phyloP scores from a whole-genome alignment of 2,329 filamentous ascomycete species.

The Chrysoporthe austroafricana region DNA sequence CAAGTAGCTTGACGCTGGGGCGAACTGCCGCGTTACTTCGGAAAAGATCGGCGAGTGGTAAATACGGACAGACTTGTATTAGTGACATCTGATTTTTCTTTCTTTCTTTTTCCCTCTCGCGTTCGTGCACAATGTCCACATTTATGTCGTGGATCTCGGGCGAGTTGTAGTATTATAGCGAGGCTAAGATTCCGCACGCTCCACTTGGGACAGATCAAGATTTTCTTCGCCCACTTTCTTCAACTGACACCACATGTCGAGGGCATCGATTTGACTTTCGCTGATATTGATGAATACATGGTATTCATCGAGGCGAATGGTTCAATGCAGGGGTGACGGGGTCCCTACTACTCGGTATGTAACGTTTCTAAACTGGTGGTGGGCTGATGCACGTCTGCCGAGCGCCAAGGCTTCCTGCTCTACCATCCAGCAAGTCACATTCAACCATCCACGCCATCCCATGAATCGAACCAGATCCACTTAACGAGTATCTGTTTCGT shows the following conservation, averaged over 20 bases:
- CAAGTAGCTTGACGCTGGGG: constrained; percentile 6
- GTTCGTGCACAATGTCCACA: neutral
- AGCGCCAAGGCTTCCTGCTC: neutral
- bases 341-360: neutral
- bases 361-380: neutral
- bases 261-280: neutral
- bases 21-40: neutral
- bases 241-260: neutral
- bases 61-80: neutral
- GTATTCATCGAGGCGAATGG: neutral
- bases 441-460: neutral
- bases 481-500: neutral
- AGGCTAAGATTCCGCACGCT: neutral
- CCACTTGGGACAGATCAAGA: neutral
- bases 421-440: neutral
- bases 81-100: neutral
- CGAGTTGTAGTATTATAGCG: neutral
- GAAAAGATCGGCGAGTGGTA: neutral
- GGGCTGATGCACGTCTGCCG: neutral
- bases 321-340: neutral
- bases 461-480: neutral
- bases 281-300: neutral
- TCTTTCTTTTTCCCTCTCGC: neutral
- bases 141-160: neutral
- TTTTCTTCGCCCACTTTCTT: neutral